Conservation (phyloP, 2,329 filamentous ascomycete genomes). For the Beauveria rudraprayagi region DNA sequence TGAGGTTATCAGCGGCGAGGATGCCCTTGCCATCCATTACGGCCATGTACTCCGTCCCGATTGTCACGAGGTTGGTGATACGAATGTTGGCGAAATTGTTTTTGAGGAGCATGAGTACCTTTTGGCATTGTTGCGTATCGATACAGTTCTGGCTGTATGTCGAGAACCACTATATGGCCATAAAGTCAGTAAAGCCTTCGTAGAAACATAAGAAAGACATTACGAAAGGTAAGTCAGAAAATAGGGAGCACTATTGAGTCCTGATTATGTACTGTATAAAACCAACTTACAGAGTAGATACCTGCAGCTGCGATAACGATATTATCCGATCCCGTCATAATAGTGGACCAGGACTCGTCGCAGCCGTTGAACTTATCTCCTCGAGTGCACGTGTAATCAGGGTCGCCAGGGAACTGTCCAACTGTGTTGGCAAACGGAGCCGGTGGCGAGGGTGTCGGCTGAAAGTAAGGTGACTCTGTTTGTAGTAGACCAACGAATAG, state of each 20-base stretch:
- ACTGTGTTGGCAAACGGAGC: constrained; percentile 14
- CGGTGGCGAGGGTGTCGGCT: constrained; percentile 26
- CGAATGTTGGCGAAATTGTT: constrained; percentile 18
- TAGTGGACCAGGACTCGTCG: constrained; percentile 19
- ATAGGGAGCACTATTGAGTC: too few species aligned
- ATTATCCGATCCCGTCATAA: constrained; percentile 14
- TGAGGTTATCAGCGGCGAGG: constrained; percentile 20
- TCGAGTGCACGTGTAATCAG: neutral
- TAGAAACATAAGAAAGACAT: too few species aligned
- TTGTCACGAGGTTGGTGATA: constrained; percentile 22
- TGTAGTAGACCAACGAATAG: constrained; percentile 55
- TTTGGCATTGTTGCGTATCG: constrained; percentile 19
- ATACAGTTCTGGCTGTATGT: constrained; percentile 18
- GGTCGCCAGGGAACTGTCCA: neutral
- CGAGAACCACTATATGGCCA: constrained; percentile 16
- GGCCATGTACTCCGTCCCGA: constrained; percentile 23
- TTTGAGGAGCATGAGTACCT: constrained; percentile 16
- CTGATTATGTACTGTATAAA: too few species aligned
- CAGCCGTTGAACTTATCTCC: constrained; percentile 12
- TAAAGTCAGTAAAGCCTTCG: too few species aligned
- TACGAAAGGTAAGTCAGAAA: too few species aligned
- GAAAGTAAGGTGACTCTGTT: constrained; percentile 58
- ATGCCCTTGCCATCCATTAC: constrained; percentile 20
- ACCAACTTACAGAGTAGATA: constrained; percentile 14
- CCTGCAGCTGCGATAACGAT: constrained; percentile 19